Evolutionary conservation across 1,139 yeast genomes (phyloP).

Genomic region (Hyphopichia pseudoburtonii): DNA sequence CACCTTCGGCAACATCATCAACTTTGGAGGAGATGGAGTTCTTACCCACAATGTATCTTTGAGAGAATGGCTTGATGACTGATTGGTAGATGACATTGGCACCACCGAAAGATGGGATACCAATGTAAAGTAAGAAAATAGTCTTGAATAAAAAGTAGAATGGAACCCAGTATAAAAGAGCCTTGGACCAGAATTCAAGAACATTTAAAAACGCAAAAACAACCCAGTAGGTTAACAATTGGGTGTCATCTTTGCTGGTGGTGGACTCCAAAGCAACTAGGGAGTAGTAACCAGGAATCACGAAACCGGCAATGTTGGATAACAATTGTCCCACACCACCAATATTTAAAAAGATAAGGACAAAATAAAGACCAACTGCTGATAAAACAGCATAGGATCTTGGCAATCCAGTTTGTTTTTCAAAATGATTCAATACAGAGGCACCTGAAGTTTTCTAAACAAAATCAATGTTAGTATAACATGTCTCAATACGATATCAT

Average conservation of each 20-base stretch:
- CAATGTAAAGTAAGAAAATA: conserved; percentile 79
- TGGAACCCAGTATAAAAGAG: conserved; percentile 92
- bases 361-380: conserved; percentile 61
- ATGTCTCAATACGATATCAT: no score
- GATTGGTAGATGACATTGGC: conserved; percentile 67
- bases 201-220: conserved; percentile 90
- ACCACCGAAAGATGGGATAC: conserved; percentile 86
- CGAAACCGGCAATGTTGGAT: conserved; percentile 90
- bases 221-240: conserved; percentile 93
- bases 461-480: conserved; percentile 1
- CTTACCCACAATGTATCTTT: conserved; percentile 47
- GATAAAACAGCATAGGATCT: conserved; percentile 83
- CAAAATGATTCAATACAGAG: conserved; percentile 53
- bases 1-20: conserved; percentile 51
- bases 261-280: conserved; percentile 78
- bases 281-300: conserved; percentile 87
- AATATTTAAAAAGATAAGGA: conserved; percentile 79
- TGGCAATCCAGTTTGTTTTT: conserved; percentile 71
- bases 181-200: conserved; percentile 92
- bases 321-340: conserved; percentile 94
- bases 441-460: conserved; percentile 40
- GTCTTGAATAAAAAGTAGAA: conserved; percentile 95
- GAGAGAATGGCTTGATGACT: conserved; percentile 72
- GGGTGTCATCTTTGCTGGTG: conserved; percentile 72
- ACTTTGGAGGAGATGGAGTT: conserved; percentile 32